Base-by-base conservation (phyloP, 768 basidiomycete genomes). In the Russula compacta region DNA sequence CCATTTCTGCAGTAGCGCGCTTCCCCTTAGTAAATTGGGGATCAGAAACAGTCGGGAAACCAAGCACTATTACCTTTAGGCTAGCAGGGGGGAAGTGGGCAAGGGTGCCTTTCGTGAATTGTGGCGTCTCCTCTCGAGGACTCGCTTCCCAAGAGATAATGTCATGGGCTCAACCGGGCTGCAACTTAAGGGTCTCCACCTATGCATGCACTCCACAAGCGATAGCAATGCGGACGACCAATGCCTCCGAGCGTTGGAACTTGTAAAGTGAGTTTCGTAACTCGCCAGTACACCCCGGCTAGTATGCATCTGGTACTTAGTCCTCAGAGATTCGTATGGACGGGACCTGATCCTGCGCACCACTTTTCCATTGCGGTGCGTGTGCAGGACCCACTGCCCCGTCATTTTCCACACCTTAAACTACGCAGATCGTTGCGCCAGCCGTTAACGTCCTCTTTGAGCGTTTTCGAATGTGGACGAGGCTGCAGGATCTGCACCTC, bases 291-390 rank as follows among this genome's bases (percentile, higher is more conserved):
- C n/a, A 19, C 15, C 7, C 17, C 21, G 19, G 24, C 11, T 61
- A 36, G 29, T 35, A 42, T 50, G 42, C 14, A 38, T 43, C 10
- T 58, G 35, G 17, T 59, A 81, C 81, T 53, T 53, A 81, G 81
- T 54, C 82, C 81, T 38, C 71, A 70, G 48, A 68, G 64, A 21
- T 83, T 84, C 65, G 71, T 71, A 21, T 85, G 84, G 84, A 78
- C 73, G n/a, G 80, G 82, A 3, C 82, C 81, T 4, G 82, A 83
- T 66, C 82, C 83, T 29, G 78, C 77, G 12, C 82, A 85, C 60
- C 80, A 84, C 64, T 81, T 83, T 66, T 83, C 83, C 1, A 81
- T 74, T n/a, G 81, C 83, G 35, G 84, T 84, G 66, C 65, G 80
- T 75, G 33, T 17, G 43, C 53, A 44, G 14, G 40, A 1, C 8